Conservation (phyloP, 2,329 filamentous ascomycete species). For the Incumbomyces delicatus region DNA sequence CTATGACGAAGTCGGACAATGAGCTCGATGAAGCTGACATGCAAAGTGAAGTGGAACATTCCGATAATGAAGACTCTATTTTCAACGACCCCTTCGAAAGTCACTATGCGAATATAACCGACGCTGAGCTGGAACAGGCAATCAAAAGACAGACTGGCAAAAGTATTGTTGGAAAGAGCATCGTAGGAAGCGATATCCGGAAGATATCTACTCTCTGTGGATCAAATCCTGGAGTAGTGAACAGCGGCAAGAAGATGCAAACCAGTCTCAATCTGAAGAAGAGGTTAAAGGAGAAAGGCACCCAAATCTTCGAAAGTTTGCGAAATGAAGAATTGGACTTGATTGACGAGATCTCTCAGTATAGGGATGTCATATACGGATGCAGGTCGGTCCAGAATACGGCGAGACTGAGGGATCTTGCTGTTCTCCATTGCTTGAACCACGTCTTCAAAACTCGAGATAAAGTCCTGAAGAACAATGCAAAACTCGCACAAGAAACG, state of each 20-base stretch:
- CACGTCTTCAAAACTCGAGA: slow-evolving; percentile 92
- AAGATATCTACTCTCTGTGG: slow-evolving; percentile 6
- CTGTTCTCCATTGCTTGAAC: slow-evolving; percentile 77
- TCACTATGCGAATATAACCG: slow-evolving; percentile 54
- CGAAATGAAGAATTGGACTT: slow-evolving; percentile 54
- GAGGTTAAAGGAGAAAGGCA: slow-evolving; percentile 50
- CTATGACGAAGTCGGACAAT: no score
- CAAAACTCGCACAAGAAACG: slow-evolving; percentile 59
- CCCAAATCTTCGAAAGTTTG: slow-evolving; percentile 48
- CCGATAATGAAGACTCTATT: slow-evolving; percentile 41
- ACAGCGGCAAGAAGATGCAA: slow-evolving; percentile 6
- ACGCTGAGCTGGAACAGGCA: slow-evolving; percentile 53
- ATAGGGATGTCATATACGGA: slow-evolving; percentile 70
- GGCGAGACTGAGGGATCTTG: slow-evolving; percentile 57
- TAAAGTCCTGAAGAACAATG: slow-evolving; percentile 83
- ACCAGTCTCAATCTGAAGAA: slow-evolving; percentile 51
- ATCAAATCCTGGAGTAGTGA: background rate
- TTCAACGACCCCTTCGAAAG: slow-evolving; percentile 64
- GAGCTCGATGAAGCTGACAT: slow-evolving; percentile 19
- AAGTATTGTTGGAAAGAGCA: slow-evolving; percentile 35
- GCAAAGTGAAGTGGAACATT: slow-evolving; percentile 21
- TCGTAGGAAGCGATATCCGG: slow-evolving; percentile 24
- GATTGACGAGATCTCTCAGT: slow-evolving; percentile 66
- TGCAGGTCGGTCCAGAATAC: slow-evolving; percentile 62
- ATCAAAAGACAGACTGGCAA: slow-evolving; percentile 36